Percentiles rank a stretch among this genome's conserved stretches.
Conservation (phyloP, 495 filamentous ascomycete species). For the Aspergillus diversus region DNA sequence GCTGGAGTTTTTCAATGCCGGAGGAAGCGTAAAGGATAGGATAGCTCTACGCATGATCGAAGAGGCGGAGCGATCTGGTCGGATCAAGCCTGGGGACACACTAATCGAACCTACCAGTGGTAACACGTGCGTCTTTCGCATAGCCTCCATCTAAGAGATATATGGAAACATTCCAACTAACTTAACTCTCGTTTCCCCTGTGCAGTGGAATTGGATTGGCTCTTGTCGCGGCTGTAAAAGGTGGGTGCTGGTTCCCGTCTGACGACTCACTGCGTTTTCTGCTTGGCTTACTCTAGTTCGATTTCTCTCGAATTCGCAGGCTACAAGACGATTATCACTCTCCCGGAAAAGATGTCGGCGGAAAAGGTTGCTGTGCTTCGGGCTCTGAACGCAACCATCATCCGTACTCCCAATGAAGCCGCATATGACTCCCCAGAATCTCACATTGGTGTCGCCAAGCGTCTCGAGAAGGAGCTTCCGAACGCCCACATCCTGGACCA, state of each 20-base stretch:
- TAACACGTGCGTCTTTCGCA: conserved; percentile 70
- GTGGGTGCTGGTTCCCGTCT: conserved; percentile 35
- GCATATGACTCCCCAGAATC: conserved; percentile 93
- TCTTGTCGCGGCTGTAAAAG: conserved; percentile 91
- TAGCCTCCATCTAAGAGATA: not conserved
- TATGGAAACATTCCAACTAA: conserved; percentile 15
- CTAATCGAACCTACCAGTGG: conserved; percentile 97
- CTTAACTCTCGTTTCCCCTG: conserved; percentile 16
- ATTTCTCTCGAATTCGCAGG: conserved; percentile 35
- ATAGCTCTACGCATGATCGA: conserved; percentile 98
- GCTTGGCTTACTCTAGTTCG: conserved; percentile 1
- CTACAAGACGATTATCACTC: conserved; percentile 97
- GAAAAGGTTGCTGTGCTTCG: conserved; percentile 96
- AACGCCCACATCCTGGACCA: conserved; percentile 97
- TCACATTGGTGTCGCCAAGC: conserved; percentile 91
- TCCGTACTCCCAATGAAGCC: conserved; percentile 94
- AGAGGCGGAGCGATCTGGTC: conserved; percentile 84
- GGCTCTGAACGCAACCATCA: conserved; percentile 94
- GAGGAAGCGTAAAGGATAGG: conserved; percentile 96
- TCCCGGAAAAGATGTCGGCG: conserved; percentile 98
- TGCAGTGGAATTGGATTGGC: conserved; percentile 88
- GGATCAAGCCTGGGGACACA: conserved; percentile 96
- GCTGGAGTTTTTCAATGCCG: conserved; percentile 95
- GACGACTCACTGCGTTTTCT: not conserved
- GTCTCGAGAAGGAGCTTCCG: conserved; percentile 92